Percentiles rank a stretch among this genome's conserved stretches.
Evolutionary conservation across 2,329 filamentous ascomycete genomes (phyloP).

Genomic region (Emmonsiellopsis sp.): DNA sequence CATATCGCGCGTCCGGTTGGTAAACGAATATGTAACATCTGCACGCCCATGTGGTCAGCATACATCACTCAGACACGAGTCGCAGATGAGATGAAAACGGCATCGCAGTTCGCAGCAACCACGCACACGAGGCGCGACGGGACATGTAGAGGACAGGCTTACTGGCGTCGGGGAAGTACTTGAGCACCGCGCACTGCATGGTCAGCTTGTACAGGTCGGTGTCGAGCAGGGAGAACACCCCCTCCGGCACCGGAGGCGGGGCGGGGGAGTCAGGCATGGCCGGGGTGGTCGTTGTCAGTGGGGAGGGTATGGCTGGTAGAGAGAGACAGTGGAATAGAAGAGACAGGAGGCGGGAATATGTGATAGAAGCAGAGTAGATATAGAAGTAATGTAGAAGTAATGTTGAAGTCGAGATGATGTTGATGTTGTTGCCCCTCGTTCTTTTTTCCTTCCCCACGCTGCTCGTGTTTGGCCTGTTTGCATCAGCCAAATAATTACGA

Average conservation of each 20-base stretch:
- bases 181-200: slow-evolving; percentile 95
- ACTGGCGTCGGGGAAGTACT: slow-evolving; percentile 69
- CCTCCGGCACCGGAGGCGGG: slow-evolving; percentile 43
- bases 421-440: neutral
- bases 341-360: neutral
- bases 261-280: neutral
- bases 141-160: slow-evolving; percentile 14
- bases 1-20: slow-evolving; percentile 90
- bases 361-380: neutral
- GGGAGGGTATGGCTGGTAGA: neutral
- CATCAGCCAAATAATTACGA: too few relatives aligned
- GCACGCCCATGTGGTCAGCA: slow-evolving; percentile 17
- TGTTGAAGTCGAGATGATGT: neutral
- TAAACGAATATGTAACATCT: slow-evolving; percentile 85
- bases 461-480: too few relatives aligned
- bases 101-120: neutral
- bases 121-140: neutral
- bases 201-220: slow-evolving; percentile 92
- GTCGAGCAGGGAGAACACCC: slow-evolving; percentile 73
- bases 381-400: neutral
- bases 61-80: neutral
- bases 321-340: neutral
- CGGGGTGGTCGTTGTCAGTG: neutral
- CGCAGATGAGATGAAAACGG: neutral
- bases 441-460: too few relatives aligned